Conservation (phyloP, 2,329 filamentous ascomycete species). For the Aurifilum marmelostoma region DNA sequence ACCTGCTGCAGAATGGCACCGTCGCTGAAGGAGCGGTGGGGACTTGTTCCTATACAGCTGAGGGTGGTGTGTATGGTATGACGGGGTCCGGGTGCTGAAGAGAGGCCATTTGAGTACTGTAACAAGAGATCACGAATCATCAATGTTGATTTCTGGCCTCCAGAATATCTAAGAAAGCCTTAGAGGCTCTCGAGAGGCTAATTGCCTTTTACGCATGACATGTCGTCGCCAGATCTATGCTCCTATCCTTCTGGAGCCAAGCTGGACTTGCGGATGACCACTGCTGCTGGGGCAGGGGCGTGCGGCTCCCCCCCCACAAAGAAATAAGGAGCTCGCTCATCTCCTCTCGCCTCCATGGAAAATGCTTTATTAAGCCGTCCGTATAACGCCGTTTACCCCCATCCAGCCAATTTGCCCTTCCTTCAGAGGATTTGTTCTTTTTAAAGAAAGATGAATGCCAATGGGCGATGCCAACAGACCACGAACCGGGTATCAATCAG, state of each 20-base stretch:
- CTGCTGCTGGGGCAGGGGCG: not conserved
- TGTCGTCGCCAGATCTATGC: not conserved
- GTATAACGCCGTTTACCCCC: conserved; percentile 24
- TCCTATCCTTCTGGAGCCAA: not conserved
- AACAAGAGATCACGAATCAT: not conserved
- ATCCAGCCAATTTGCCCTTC: conserved; percentile 13
- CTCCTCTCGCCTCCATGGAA: conserved; percentile 3
- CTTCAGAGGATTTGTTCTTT: not conserved
- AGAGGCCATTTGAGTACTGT: not conserved
- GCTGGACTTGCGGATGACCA: not conserved
- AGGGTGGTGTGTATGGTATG: conserved; percentile 37
- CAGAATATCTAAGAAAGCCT: not conserved
- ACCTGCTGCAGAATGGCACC: conserved; percentile 28
- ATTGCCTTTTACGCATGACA: not conserved
- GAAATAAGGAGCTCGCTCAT: not conserved
- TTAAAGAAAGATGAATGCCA: conserved; percentile 8
- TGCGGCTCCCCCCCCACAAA: not conserved
- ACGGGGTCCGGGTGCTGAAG: conserved; percentile 34
- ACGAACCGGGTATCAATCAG: conserved; percentile 1
- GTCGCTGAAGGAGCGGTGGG: conserved; percentile 33
- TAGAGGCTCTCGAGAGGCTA: not conserved
- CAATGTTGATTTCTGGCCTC: not conserved
- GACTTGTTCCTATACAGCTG: conserved; percentile 35
- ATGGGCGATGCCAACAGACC: conserved; percentile 5
- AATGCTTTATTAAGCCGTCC: conserved; percentile 23